Evolutionary conservation across 257 asterid species (phyloP), one percentile per base, ranked within the genome.

Genomic region (Solanum megistacrolobum): DNA sequence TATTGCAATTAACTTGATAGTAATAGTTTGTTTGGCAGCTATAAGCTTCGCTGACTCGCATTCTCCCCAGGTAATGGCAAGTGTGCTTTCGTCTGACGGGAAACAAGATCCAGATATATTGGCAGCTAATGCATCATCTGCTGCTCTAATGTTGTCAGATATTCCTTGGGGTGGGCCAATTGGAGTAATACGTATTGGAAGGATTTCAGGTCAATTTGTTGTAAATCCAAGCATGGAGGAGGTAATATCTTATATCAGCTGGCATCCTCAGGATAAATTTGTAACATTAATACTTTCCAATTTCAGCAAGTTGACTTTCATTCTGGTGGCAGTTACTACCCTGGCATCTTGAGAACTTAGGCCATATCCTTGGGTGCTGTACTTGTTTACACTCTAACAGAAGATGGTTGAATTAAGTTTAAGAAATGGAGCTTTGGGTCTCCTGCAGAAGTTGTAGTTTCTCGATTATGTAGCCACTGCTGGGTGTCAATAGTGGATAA

Each of bases 101-200:
- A 92, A 93, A 88, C 98, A 96, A 86, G 99, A 97, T 89, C 99
- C 99, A n/a, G 99, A 96, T 92, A 94, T 97, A 83, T 88, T 97
- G 98, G 98, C 99, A 62, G 99, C 98, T 89, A 97, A 97, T 89
- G 99, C 99, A 29, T 90, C 99, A 81, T 97, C 99, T 78, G 98
- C 99, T 89, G 99, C 99, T 89, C 94, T 97, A 84, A 95, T 96
- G 99, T 86, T 97, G 90, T 95, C 99, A 20, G 99, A 97, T 92
- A 93, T 97, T 84, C 99, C 99, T 86, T 97, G 99, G 99, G 96
- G 93, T 86, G 99, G 99, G 84, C 99, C 98, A n/a, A 93, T 97
- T 83, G 99, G 99, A 87, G 95, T 97, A 46, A 93, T 97, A 89
- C 98, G 99, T 32, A 87, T 97, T 43, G 99, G 99, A 89, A 95